These are phyloP conservation scores for Acacia melanoxylon DNA, from an alignment of 306 rosid species.

Conservation along the genomic window DNA sequence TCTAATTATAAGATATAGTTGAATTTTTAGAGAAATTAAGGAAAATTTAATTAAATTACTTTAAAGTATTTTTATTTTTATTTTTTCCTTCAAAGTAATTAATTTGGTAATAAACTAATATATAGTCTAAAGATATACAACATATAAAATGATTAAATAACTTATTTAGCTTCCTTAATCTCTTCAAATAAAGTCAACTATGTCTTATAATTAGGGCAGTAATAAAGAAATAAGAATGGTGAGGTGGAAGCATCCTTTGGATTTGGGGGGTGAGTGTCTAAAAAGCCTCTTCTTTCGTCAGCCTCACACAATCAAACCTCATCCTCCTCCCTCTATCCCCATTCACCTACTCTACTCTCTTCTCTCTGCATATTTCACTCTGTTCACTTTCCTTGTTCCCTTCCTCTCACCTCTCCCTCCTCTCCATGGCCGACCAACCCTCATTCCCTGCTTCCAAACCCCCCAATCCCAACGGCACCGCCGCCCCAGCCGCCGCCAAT, in stretches of 20 bases:
- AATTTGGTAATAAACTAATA: no score
- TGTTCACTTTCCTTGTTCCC: background rate
- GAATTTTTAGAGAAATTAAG: no score
- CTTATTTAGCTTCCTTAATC: no score
- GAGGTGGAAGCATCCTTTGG: conserved; percentile 55
- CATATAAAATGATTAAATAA: no score
- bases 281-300: conserved; percentile 37
- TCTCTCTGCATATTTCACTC: background rate
- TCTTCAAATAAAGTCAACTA: no score
- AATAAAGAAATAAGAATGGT: conserved; percentile 28
- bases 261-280: conserved; percentile 32
- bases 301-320: background rate
- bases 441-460: background rate
- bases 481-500: conserved; percentile 20
- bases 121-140: no score
- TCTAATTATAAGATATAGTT: no score
- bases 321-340: background rate
- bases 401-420: background rate
- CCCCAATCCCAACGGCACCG: conserved; percentile 17
- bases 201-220: no score
- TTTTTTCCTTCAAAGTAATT: no score
- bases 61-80: no score
- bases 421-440: background rate
- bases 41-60: no score
- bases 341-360: background rate